Conservation (phyloP, 768 basidiomycete species). For the Cystofilobasidium ferigula region DNA sequence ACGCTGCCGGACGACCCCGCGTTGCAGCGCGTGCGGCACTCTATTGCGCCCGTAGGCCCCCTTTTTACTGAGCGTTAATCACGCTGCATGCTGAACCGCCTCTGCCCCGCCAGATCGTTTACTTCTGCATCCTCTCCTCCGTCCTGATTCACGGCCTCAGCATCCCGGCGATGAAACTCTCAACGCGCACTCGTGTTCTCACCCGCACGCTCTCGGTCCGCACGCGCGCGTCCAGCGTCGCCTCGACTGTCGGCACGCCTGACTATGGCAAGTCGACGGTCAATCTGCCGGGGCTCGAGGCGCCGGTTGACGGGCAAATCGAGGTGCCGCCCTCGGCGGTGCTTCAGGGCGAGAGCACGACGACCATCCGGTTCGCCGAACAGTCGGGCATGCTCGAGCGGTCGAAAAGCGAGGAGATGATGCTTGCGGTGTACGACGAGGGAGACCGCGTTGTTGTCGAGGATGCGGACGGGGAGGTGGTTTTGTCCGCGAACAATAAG, state of each 20-base stretch:
- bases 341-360: no score
- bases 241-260: neutral
- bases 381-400: no score
- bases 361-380: no score
- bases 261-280: no score
- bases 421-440: no score
- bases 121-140: constrained; percentile 39
- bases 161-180: constrained; percentile 36
- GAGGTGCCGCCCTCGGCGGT: no score
- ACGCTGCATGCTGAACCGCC: neutral
- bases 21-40: constrained; percentile 29
- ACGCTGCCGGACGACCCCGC: constrained; percentile 35
- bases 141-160: constrained; percentile 39
- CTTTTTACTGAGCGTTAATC: neutral
- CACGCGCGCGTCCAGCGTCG: neutral
- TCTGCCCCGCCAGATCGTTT: constrained; percentile 29
- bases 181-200: neutral
- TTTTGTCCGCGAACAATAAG: no score
- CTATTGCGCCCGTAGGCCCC: neutral
- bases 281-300: no score
- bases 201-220: constrained; percentile 5
- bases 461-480: no score
- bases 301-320: no score
- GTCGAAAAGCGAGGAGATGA: no score
- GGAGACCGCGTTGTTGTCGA: no score